These are phyloP conservation scores for Rhexocercosporidium sp. DNA, from an alignment of 2,329 filamentous ascomycete species.

Conservation along the genomic window DNA sequence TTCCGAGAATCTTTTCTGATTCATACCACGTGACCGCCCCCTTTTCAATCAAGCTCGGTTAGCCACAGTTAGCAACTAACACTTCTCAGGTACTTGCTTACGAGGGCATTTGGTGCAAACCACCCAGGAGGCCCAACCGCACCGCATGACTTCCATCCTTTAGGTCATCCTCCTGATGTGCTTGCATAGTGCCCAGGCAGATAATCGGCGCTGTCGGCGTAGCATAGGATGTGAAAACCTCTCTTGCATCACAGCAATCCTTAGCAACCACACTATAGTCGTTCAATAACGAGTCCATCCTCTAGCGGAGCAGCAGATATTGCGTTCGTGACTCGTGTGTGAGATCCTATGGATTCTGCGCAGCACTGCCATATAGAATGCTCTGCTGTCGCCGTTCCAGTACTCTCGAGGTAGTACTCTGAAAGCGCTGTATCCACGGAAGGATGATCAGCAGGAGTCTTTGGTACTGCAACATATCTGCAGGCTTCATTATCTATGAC, in stretches of 20 bases:
- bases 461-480: background rate
- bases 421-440: background rate
- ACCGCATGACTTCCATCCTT: background rate
- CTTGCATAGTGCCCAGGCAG: background rate
- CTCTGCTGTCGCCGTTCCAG: background rate
- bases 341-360: background rate
- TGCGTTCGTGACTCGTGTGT: background rate
- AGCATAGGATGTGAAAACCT: background rate
- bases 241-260: background rate
- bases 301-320: background rate
- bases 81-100: background rate
- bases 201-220: background rate
- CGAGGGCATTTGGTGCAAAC: background rate
- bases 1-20: background rate
- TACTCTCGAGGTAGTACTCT: background rate
- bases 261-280: background rate
- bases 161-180: background rate
- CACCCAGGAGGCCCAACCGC: background rate
- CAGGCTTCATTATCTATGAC: background rate
- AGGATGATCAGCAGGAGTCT: background rate
- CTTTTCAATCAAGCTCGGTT: background rate
- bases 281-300: background rate
- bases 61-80: background rate
- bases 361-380: background rate
- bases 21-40: background rate